Conservation (phyloP, 2,329 filamentous ascomycete species). For the Curvularia spicifera region DNA sequence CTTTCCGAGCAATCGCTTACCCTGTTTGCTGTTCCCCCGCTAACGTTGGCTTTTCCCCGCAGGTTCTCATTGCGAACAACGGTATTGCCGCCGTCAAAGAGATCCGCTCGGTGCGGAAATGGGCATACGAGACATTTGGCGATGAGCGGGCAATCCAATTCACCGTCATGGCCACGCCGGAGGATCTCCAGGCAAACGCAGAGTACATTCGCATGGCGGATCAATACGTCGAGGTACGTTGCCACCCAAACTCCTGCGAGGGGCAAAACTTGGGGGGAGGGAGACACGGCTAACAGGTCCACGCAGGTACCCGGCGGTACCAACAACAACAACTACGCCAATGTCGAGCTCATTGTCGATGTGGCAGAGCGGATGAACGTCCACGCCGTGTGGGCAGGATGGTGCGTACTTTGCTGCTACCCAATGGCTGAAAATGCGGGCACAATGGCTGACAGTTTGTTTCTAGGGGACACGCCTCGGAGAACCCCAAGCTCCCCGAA, state of each 20-base stretch:
- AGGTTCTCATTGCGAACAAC: slow-evolving; percentile 99
- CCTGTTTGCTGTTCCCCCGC: slow-evolving; percentile 11
- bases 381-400: slow-evolving; percentile 98
- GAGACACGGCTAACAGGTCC: slow-evolving; percentile 27
- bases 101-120: slow-evolving; percentile 98
- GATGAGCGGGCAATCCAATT: slow-evolving; percentile 98
- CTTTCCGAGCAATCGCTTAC: background rate
- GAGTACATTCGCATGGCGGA: slow-evolving; percentile 99
- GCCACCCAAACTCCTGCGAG: background rate
- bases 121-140: slow-evolving; percentile 99
- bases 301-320: slow-evolving; percentile 86
- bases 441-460: slow-evolving; percentile 24
- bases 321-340: slow-evolving; percentile 99
- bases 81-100: slow-evolving; percentile 99
- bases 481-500: slow-evolving; percentile 97
- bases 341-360: slow-evolving; percentile 98
- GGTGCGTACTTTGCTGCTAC: slow-evolving; percentile 63
- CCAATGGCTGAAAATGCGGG: background rate
- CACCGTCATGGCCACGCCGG: slow-evolving; percentile 98
- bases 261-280: background rate
- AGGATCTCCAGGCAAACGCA: slow-evolving; percentile 95
- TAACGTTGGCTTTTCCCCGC: slow-evolving; percentile 27
- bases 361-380: slow-evolving; percentile 98
- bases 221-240: slow-evolving; percentile 86
- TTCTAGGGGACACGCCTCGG: slow-evolving; percentile 81